phyloP scores from a whole-genome alignment of 2,329 filamentous ascomycete species.

The Neonectria neomacrospora region DNA sequence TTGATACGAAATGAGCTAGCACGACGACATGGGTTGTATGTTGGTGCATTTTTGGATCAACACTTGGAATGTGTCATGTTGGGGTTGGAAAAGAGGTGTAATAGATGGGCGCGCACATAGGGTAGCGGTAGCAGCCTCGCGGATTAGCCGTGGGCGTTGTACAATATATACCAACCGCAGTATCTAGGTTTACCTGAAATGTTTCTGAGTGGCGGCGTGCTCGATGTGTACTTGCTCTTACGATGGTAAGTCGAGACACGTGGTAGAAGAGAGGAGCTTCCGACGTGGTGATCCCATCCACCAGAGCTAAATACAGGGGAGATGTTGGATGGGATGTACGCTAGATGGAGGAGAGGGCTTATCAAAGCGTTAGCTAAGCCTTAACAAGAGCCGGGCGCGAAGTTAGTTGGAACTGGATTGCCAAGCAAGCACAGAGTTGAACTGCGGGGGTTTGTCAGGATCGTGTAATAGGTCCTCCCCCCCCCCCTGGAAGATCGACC shows the following conservation, averaged over 20 bases:
- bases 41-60: slow-evolving; percentile 8
- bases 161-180: slow-evolving; percentile 15
- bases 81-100: slow-evolving; percentile 13
- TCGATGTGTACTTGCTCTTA: neutral
- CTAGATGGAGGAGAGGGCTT: slow-evolving; percentile 27
- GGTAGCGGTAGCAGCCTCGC: neutral
- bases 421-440: slow-evolving; percentile 13
- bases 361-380: slow-evolving; percentile 47
- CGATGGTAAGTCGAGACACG: slow-evolving; percentile 5
- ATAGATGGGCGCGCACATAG: slow-evolving; percentile 17
- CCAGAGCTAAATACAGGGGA: slow-evolving; percentile 1
- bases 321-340: neutral
- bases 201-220: neutral
- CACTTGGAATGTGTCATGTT: neutral
- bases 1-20: slow-evolving; percentile 12
- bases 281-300: slow-evolving; percentile 8
- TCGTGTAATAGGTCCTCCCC: slow-evolving; percentile 42
- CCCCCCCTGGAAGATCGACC: slow-evolving; percentile 8
- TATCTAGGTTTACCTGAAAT: neutral
- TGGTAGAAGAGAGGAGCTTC: slow-evolving; percentile 11
- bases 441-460: slow-evolving; percentile 45
- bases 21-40: slow-evolving; percentile 15
- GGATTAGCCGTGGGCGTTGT: slow-evolving; percentile 7
- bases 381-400: slow-evolving; percentile 34
- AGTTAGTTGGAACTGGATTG: slow-evolving; percentile 17